Conservation (phyloP, 805 yeast species). For the Diddensiella santjacobensis region DNA sequence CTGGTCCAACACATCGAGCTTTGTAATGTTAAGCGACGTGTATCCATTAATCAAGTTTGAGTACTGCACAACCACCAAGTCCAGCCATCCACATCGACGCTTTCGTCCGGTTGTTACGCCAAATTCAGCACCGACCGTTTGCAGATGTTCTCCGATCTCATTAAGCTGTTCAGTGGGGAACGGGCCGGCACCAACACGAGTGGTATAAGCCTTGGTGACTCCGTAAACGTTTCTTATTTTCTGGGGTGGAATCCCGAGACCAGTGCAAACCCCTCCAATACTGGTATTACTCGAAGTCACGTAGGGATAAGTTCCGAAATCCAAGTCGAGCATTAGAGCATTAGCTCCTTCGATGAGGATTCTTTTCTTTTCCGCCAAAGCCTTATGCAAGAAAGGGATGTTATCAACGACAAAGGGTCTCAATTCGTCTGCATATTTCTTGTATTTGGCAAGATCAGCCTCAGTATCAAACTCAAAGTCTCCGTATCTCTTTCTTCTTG, state of each 20-base stretch:
- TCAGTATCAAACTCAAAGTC: constrained; percentile 84
- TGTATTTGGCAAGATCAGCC: constrained; percentile 73
- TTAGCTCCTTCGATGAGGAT: constrained; percentile 97
- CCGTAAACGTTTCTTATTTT: constrained; percentile 80
- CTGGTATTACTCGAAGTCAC: constrained; percentile 96
- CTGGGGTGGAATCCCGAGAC: constrained; percentile 93
- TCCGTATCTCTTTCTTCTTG: constrained; percentile 89
- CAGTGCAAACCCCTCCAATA: constrained; percentile 97
- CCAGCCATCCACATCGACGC: constrained; percentile 99
- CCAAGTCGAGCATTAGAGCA: constrained; percentile 95
- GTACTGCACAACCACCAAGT: constrained; percentile 88
- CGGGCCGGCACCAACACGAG: constrained; percentile 99
- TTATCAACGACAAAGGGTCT: constrained; percentile 94
- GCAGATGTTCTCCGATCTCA: constrained; percentile 79
- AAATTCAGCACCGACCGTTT: constrained; percentile 87
- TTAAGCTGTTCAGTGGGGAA: constrained; percentile 97
- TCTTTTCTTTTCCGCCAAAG: constrained; percentile 72
- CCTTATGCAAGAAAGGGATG: constrained; percentile 69
- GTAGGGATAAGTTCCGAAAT: constrained; percentile 96
- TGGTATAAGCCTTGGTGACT: constrained; percentile 97
- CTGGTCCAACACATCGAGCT: constrained; percentile 89
- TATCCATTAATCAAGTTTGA: constrained; percentile 91
- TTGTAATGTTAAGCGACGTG: constrained; percentile 89
- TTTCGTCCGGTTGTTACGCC: constrained; percentile 99
- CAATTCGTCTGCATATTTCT: constrained; percentile 64